A percentile compares a stretch with the other conserved stretches of the same genome.
Conservation (phyloP, 2,329 filamentous ascomycete genomes). For the Bipolaris cookei region DNA sequence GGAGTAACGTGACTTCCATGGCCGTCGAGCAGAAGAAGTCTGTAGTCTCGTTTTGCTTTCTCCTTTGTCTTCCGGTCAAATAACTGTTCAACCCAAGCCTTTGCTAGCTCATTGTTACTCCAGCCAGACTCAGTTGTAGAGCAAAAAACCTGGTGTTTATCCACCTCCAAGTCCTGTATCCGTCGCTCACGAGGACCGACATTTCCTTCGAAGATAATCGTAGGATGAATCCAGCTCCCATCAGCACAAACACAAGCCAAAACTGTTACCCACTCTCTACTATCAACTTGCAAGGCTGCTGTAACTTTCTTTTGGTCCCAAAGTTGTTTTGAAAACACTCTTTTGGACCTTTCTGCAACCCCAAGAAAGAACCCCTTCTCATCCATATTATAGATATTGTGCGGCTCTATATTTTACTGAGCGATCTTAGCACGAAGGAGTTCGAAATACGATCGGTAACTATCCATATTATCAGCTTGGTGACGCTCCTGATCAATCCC, state of each 20-base stretch:
- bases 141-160: not conserved
- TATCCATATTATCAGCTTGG: not conserved
- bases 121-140: too few species aligned
- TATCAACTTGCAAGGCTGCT: not conserved
- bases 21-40: too few species aligned
- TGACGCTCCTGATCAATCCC: too few species aligned
- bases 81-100: not conserved
- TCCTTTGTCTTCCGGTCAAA: too few species aligned
- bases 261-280: not conserved
- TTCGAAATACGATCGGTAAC: not conserved
- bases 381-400: too few species aligned
- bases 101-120: too few species aligned
- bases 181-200: not conserved
- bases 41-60: too few species aligned
- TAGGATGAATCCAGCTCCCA: not conserved
- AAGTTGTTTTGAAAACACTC: not conserved
- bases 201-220: not conserved
- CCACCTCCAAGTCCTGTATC: not conserved
- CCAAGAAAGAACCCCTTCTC: not conserved
- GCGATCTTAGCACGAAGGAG: not conserved
- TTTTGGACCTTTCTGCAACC: not conserved
- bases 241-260: not conserved
- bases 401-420: not conserved
- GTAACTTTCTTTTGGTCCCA: not conserved
- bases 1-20: too few species aligned